Percentiles rank a stretch among this genome's conserved stretches.
These are phyloP conservation scores for Cercospora sesami DNA, from an alignment of 2,329 filamentous ascomycete species.

Conservation along the genomic window DNA sequence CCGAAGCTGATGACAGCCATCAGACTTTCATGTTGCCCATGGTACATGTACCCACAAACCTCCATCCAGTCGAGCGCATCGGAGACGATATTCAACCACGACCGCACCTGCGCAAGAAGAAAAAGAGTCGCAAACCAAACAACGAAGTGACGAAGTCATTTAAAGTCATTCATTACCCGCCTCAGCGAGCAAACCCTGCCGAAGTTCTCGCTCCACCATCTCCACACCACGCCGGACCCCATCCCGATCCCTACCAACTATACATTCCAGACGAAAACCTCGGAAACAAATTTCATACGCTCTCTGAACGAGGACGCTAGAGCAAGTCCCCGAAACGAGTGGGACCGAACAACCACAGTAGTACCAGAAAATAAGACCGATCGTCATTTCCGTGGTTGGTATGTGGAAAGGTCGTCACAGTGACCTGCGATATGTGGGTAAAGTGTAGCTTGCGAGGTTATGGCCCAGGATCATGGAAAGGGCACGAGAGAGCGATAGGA, in stretches of 20 bases:
- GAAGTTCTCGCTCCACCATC: neutral
- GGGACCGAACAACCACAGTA: neutral
- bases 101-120: no score
- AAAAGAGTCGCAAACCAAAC: no score
- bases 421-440: neutral
- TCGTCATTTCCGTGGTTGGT: neutral
- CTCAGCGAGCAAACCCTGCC: neutral
- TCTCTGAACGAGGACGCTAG: neutral
- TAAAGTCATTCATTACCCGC: no score
- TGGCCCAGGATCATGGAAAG: no score
- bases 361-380: neutral
- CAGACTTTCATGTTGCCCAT: neutral
- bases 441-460: no score
- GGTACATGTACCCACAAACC: neutral
- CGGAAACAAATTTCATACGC: neutral
- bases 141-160: no score
- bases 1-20: neutral
- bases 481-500: neutral
- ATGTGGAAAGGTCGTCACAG: neutral
- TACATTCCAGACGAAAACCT: neutral
- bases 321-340: neutral
- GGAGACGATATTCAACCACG: neutral
- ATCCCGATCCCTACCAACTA: neutral
- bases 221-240: neutral
- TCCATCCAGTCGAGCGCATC: neutral